phyloP scores from a whole-genome alignment of 495 filamentous ascomycete genomes.

The Neurospora africana region DNA sequence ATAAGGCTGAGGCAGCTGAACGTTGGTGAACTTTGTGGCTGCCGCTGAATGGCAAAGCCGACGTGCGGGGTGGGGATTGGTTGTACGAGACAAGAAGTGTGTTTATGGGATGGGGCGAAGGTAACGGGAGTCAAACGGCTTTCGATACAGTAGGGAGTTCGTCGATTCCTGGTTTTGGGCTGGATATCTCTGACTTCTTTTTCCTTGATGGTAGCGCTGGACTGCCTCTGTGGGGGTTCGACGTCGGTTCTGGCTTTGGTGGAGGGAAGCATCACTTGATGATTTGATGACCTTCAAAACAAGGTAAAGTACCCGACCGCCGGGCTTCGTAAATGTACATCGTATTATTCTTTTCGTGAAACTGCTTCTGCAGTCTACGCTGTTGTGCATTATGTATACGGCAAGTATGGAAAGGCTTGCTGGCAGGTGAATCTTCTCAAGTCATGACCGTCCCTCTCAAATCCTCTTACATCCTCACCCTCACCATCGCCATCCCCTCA shows the following conservation, averaged over 20 bases:
- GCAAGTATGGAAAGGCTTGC: not conserved
- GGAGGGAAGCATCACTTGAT: not conserved
- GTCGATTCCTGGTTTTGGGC: accelerated
- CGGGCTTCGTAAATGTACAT: not conserved
- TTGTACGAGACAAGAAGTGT: not conserved
- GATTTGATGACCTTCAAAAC: too few species aligned
- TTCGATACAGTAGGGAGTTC: not conserved
- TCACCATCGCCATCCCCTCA: not conserved
- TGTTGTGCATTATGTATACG: not conserved
- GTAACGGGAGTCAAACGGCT: not conserved
- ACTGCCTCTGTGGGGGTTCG: not conserved
- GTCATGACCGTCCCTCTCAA: not conserved
- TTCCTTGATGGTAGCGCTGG: not conserved
- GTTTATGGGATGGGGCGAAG: not conserved
- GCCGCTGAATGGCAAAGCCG: too few species aligned
- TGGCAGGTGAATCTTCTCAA: not conserved
- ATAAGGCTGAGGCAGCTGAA: not conserved
- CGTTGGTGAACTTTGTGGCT: not conserved
- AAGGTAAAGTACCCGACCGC: not conserved
- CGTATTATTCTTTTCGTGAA: not conserved
- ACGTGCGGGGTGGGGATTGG: not conserved
- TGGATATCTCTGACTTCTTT: not conserved
- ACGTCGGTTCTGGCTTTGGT: not conserved
- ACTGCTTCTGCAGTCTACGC: not conserved
- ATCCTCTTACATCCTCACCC: not conserved